phyloP scores from a whole-genome alignment of 2,329 filamentous ascomycete genomes.

The Pezicula carpinea region DNA sequence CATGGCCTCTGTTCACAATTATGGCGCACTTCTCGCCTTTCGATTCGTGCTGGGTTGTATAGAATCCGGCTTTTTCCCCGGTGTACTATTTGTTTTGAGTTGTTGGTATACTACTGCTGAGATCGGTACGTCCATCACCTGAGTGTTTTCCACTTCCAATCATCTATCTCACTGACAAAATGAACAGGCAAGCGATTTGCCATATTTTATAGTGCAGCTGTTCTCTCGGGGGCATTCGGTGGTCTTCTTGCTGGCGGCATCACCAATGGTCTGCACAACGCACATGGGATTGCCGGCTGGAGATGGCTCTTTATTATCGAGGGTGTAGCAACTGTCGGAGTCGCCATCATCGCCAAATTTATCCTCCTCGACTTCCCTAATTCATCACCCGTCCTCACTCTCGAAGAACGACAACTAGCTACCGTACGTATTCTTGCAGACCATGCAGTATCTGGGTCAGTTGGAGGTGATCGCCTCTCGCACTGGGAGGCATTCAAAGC shows the following conservation, averaged over 20 bases:
- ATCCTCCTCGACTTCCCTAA: conserved; percentile 46
- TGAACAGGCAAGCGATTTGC: conserved; percentile 42
- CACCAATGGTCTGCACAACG: conserved; percentile 36
- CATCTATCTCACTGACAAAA: background rate
- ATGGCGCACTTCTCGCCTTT: conserved; percentile 40
- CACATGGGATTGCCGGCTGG: conserved; percentile 44
- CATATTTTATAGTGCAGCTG: conserved; percentile 52
- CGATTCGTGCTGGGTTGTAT: conserved; percentile 45
- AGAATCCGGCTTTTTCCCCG: conserved; percentile 48
- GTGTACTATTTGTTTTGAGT: conserved; percentile 46
- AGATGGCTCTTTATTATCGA: conserved; percentile 48
- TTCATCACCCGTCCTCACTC: conserved; percentile 35
- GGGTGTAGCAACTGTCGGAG: conserved; percentile 37
- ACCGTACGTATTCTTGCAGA: conserved; percentile 40
- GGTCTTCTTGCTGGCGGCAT: conserved; percentile 39
- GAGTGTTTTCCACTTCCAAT: background rate
- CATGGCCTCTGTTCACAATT: conserved; percentile 44
- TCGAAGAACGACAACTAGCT: conserved; percentile 36
- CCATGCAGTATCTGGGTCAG: conserved; percentile 31
- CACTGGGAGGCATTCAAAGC: conserved; percentile 34
- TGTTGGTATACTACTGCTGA: conserved; percentile 52
- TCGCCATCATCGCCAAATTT: conserved; percentile 35
- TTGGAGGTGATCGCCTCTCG: conserved; percentile 24
- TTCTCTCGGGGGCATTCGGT: conserved; percentile 47
- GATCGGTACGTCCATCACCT: conserved; percentile 29